Conservation (phyloP, 2,329 filamentous ascomycete genomes). For the Cyphellophora attinorum region DNA sequence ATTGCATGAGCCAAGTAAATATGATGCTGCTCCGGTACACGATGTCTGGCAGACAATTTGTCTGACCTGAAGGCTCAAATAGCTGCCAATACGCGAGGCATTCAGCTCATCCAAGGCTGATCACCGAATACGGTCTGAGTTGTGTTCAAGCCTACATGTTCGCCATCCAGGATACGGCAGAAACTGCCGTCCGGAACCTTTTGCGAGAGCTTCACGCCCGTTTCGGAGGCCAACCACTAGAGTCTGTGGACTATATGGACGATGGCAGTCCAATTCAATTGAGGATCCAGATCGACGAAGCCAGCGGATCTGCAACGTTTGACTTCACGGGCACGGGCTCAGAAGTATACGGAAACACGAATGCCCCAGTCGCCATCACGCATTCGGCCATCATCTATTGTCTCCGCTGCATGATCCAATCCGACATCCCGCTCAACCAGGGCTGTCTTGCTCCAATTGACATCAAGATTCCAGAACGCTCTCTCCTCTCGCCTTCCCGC, state of each 20-base stretch:
- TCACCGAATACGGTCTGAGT: slow-evolving; percentile 24
- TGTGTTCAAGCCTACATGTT: slow-evolving; percentile 33
- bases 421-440: slow-evolving; percentile 25
- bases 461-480: slow-evolving; percentile 18
- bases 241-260: slow-evolving; percentile 31
- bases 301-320: slow-evolving; percentile 24
- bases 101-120: slow-evolving; percentile 25
- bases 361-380: slow-evolving; percentile 29
- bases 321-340: slow-evolving; percentile 32
- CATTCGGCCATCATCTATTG: slow-evolving; percentile 26
- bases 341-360: slow-evolving; percentile 25
- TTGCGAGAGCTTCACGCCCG: slow-evolving; percentile 17
- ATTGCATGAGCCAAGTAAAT: slow-evolving; percentile 16
- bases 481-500: slow-evolving; percentile 22
- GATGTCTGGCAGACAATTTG: slow-evolving; percentile 31
- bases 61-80: slow-evolving; percentile 37
- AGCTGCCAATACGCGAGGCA: slow-evolving; percentile 34
- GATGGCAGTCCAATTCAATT: slow-evolving; percentile 28
- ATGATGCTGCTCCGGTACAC: slow-evolving; percentile 9
- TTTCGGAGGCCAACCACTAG: slow-evolving; percentile 14
- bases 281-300: slow-evolving; percentile 23
- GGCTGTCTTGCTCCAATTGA: slow-evolving; percentile 21
- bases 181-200: slow-evolving; percentile 23
- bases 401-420: slow-evolving; percentile 19
- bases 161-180: slow-evolving; percentile 27